phyloP scores from a whole-genome alignment of 805 yeast genomes.

The Lipomyces mesembrius region DNA sequence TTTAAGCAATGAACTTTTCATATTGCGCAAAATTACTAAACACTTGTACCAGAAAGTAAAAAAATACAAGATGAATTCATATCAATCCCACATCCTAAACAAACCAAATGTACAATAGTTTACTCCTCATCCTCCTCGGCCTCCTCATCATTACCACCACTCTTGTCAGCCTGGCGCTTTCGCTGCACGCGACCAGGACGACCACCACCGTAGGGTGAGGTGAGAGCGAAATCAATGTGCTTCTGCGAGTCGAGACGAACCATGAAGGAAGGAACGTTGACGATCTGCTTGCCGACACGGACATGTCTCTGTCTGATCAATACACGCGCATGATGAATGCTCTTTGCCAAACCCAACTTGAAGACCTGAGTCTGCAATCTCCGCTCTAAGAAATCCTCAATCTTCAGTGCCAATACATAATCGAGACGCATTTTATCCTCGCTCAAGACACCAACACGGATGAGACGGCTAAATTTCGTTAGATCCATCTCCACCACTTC shows the following conservation, averaged over 20 bases:
- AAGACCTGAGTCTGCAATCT: constrained; percentile 99
- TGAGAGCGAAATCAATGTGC: constrained; percentile 99
- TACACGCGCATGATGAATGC: constrained; percentile 99
- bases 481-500: background rate
- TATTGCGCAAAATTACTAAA: constrained; percentile 6
- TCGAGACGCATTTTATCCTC: constrained; percentile 99
- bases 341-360: constrained; percentile 99
- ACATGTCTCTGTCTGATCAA: constrained; percentile 98
- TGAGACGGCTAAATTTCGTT: constrained; percentile 67
- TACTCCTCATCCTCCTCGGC: constrained; percentile 52
- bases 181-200: constrained; percentile 99
- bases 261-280: constrained; percentile 98
- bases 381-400: constrained; percentile 99
- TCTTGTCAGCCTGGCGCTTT: constrained; percentile 68
- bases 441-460: constrained; percentile 96
- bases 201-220: constrained; percentile 99
- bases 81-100: too few relatives aligned
- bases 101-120: constrained; percentile 16
- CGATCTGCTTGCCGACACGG: constrained; percentile 98
- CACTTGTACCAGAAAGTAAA: constrained; percentile 6
- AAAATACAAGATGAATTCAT: constrained; percentile 5
- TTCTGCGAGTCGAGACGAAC: constrained; percentile 99
- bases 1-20: background rate
- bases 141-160: constrained; percentile 74
- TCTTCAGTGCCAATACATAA: constrained; percentile 97